These are phyloP conservation scores for Salix dunnii DNA, from an alignment of 345 rosid genomes.

Conservation along the genomic window DNA sequence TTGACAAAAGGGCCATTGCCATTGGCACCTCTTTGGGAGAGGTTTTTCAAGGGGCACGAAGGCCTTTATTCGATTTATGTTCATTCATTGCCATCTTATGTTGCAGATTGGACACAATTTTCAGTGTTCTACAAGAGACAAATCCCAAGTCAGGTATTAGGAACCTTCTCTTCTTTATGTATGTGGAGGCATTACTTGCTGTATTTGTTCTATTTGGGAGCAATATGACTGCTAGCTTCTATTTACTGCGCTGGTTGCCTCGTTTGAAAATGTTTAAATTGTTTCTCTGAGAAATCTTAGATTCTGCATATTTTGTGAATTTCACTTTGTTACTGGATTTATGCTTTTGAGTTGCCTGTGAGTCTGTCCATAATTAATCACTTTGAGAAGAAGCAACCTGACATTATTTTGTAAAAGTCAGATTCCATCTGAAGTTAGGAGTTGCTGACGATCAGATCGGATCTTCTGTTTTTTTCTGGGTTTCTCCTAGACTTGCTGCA, in stretches of 20 bases:
- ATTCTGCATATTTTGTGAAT: background rate
- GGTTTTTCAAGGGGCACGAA: constrained; percentile 66
- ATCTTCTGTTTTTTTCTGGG: no score
- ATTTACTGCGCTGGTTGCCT: background rate
- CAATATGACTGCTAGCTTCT: background rate
- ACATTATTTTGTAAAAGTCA: background rate
- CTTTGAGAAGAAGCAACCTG: background rate
- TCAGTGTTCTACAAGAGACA: constrained; percentile 74
- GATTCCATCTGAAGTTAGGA: no score
- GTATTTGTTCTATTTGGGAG: background rate
- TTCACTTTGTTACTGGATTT: background rate
- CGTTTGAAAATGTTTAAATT: background rate
- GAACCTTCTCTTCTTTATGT: background rate
- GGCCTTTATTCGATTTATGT: constrained; percentile 66
- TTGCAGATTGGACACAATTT: constrained; percentile 38
- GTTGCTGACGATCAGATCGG: no score
- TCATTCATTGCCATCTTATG: constrained; percentile 67
- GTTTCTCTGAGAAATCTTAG: background rate
- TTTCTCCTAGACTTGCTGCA: no score
- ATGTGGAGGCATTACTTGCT: background rate
- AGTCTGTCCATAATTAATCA: background rate
- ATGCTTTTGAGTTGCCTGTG: background rate
- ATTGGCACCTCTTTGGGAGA: constrained; percentile 87
- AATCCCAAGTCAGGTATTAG: constrained; percentile 86
- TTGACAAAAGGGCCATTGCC: constrained; percentile 85